A percentile compares a stretch with the other conserved stretches of the same genome.
Conservation (phyloP, 352 stramenopile species). For the Globisporangium rhizosaccharum region DNA sequence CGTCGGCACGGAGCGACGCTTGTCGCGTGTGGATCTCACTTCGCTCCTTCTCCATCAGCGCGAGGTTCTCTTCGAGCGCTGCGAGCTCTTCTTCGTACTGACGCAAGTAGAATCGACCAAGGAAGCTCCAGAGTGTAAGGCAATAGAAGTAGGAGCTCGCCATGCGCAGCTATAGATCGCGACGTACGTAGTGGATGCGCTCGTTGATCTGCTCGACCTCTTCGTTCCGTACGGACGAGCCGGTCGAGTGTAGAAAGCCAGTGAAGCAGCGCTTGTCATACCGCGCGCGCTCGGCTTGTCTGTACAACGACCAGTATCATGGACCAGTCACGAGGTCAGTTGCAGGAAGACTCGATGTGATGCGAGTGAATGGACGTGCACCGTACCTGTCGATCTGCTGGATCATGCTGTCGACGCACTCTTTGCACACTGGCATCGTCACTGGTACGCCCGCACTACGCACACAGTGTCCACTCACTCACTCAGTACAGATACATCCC, state of each 20-base stretch:
- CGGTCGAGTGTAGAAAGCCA: slow-evolving; percentile 50
- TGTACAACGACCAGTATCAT: slow-evolving; percentile 6
- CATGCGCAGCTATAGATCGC: not conserved
- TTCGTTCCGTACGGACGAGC: slow-evolving; percentile 39
- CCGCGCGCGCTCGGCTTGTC: slow-evolving; percentile 60
- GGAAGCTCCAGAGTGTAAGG: not conserved
- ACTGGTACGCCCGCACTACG: slow-evolving; percentile 50
- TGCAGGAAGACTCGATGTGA: not conserved
- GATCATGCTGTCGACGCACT: slow-evolving; percentile 74
- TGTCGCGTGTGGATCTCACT: slow-evolving; percentile 42
- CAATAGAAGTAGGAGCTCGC: slow-evolving; percentile 1
- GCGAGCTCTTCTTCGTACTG: slow-evolving; percentile 70
- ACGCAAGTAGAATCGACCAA: too few species aligned
- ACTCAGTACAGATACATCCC: not conserved
- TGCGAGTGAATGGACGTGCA: too few species aligned
- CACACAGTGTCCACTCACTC: not conserved
- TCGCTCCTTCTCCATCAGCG: slow-evolving; percentile 70
- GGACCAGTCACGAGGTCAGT: not conserved
- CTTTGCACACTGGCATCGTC: slow-evolving; percentile 60
- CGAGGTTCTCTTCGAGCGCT: slow-evolving; percentile 51
- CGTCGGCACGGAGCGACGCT: slow-evolving; percentile 40
- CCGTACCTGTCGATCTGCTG: slow-evolving; percentile 57
- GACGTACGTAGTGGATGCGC: slow-evolving; percentile 67
- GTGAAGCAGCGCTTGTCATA: slow-evolving; percentile 68
- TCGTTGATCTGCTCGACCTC: slow-evolving; percentile 62